Evolutionary conservation across 2,329 filamentous ascomycete genomes (phyloP).

Genomic region (Fusarium mexicanum): DNA sequence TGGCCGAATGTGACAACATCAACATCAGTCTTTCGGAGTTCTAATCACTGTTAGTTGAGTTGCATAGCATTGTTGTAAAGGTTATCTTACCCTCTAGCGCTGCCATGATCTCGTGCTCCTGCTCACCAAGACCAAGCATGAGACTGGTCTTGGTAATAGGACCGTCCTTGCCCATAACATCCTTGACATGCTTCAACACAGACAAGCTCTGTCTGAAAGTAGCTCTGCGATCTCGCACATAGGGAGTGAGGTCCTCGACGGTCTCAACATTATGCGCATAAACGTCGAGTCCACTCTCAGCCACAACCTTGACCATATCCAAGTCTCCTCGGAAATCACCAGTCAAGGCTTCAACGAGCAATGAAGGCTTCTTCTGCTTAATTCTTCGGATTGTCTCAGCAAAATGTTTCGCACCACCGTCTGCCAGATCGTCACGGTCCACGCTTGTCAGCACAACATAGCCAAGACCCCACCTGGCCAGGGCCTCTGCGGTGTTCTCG

Average conservation of each 20-base stretch:
- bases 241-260: constrained; percentile 87
- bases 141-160: constrained; percentile 99
- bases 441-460: constrained; percentile 96
- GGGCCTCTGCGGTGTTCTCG: constrained; percentile 93
- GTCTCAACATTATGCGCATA: constrained; percentile 99
- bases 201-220: constrained; percentile 86
- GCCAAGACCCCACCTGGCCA: constrained; percentile 91
- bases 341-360: constrained; percentile 85
- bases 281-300: constrained; percentile 88
- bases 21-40: constrained; percentile 81
- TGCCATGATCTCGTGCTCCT: constrained; percentile 84
- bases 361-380: constrained; percentile 81
- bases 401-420: constrained; percentile 90
- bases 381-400: constrained; percentile 95
- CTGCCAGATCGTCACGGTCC: constrained; percentile 89
- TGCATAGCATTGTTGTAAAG: neutral
- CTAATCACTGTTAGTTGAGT: constrained; percentile 50
- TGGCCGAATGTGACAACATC: constrained; percentile 99
- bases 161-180: constrained; percentile 69
- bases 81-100: constrained; percentile 70
- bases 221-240: constrained; percentile 88
- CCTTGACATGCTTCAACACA: constrained; percentile 85
- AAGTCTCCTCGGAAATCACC: constrained; percentile 88
- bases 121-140: constrained; percentile 96
- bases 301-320: constrained; percentile 87